Conservation (phyloP, 2,329 filamentous ascomycete genomes). For the Dryadomyces sulphureus region DNA sequence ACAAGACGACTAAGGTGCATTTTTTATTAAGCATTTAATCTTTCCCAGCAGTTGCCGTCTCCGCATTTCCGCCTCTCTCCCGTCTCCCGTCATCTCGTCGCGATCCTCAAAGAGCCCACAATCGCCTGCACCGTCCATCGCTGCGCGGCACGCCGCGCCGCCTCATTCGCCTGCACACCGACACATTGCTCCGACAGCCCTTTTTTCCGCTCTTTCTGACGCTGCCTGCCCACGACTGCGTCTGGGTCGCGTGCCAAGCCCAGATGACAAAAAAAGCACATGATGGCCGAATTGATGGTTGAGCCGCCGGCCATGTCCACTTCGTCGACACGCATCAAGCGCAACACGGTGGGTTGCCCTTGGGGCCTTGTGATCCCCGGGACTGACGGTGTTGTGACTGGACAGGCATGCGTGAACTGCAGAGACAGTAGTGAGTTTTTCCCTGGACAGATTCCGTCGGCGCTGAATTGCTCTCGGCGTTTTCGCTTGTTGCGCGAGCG, state of each 20-base stretch:
- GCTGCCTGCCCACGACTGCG: neutral
- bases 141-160: neutral
- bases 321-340: slow-evolving; percentile 11
- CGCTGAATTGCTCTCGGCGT: slow-evolving; percentile 8
- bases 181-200: neutral
- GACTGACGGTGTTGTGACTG: neutral
- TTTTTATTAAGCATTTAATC: neutral
- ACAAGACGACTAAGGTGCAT: neutral
- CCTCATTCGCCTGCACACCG: neutral
- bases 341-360: slow-evolving; percentile 12
- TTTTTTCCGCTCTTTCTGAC: too few relatives aligned
- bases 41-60: neutral
- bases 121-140: neutral
- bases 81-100: too few relatives aligned
- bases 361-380: neutral
- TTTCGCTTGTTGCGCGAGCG: neutral
- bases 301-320: slow-evolving; percentile 6
- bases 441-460: slow-evolving; percentile 5
- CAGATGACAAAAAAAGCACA: neutral
- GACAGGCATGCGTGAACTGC: slow-evolving; percentile 13
- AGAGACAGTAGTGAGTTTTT: slow-evolving; percentile 13
- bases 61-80: neutral
- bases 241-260: neutral
- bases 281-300: slow-evolving; percentile 8
- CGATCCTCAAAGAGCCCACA: neutral